A percentile compares a stretch with the other conserved stretches of the same genome.
These are phyloP conservation scores for Ceratobasidium theobromae DNA, from an alignment of 1,284 basidiomycete species.

Conservation along the genomic window DNA sequence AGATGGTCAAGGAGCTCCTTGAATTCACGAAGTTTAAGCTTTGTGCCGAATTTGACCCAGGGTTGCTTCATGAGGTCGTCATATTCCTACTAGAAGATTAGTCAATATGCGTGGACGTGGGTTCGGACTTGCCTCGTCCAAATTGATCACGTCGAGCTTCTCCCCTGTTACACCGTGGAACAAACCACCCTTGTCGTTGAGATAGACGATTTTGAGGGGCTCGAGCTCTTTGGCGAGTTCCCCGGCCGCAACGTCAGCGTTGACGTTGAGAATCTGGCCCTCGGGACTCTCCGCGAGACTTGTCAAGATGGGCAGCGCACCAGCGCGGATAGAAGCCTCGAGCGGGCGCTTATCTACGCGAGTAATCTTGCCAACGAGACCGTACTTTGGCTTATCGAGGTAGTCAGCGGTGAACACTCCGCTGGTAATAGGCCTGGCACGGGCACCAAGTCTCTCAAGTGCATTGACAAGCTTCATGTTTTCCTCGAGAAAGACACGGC, in stretches of 20 bases:
- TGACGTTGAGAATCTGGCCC: constrained; percentile 95
- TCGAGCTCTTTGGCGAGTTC: constrained; percentile 95
- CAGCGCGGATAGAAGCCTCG: constrained; percentile 91
- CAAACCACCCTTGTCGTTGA: constrained; percentile 98
- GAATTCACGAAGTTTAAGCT: constrained; percentile 98
- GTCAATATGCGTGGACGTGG: background rate
- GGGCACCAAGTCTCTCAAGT: constrained; percentile 88
- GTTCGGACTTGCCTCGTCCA: constrained; percentile 76
- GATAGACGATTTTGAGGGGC: constrained; percentile 98
- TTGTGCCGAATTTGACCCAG: constrained; percentile 99
- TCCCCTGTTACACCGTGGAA: constrained; percentile 96
- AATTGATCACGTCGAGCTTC: constrained; percentile 93
- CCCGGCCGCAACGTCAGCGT: constrained; percentile 94
- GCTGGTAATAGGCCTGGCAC: constrained; percentile 92
- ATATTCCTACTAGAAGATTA: constrained; percentile 69
- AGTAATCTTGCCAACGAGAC: constrained; percentile 92
- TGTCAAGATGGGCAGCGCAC: constrained; percentile 90
- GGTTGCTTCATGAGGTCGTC: constrained; percentile 95
- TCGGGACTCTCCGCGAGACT: constrained; percentile 88
- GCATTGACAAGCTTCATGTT: constrained; percentile 90
- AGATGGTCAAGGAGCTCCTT: constrained; percentile 99
- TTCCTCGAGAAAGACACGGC: constrained; percentile 93
- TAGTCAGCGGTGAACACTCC: constrained; percentile 95
- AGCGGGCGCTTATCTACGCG: constrained; percentile 91
- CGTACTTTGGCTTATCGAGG: constrained; percentile 91